phyloP scores from a whole-genome alignment of 495 filamentous ascomycete genomes.

The Venustampulla echinocandica region DNA sequence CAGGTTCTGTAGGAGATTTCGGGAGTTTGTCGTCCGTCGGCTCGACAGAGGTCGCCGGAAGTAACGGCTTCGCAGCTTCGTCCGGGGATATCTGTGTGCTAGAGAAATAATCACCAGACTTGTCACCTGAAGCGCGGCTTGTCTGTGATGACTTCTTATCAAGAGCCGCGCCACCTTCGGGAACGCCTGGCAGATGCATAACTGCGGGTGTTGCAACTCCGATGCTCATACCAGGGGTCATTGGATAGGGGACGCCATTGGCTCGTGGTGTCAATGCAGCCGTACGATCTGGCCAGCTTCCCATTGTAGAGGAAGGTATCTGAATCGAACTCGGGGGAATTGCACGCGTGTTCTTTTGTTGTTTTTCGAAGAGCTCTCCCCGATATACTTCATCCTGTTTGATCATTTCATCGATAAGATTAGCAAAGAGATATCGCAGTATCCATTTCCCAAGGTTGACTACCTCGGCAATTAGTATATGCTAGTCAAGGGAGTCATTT shows the following conservation, averaged over 20 bases:
- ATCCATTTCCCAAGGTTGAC: constrained; percentile 98
- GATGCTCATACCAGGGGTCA: constrained; percentile 69
- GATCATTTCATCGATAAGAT: constrained; percentile 83
- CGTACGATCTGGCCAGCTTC: constrained; percentile 39
- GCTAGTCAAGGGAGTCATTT: constrained; percentile 12
- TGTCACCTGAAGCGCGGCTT: constrained; percentile 39
- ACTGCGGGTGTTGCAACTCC: constrained; percentile 65
- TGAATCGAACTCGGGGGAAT: constrained; percentile 59
- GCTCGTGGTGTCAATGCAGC: constrained; percentile 52
- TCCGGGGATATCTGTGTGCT: constrained; percentile 17
- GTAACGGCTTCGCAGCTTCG: constrained; percentile 24
- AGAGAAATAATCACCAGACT: constrained; percentile 60
- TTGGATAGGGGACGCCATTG: constrained; percentile 46
- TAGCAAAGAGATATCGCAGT: constrained; percentile 82
- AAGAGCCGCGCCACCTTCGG: constrained; percentile 40
- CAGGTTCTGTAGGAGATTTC: constrained; percentile 54
- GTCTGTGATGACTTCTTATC: constrained; percentile 36
- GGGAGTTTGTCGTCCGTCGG: constrained; percentile 39
- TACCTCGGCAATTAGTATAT: constrained; percentile 26
- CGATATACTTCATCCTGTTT: constrained; percentile 68
- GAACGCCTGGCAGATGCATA: constrained; percentile 36
- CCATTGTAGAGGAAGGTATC: constrained; percentile 46
- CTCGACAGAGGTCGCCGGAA: constrained; percentile 31
- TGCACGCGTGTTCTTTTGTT: constrained; percentile 46
- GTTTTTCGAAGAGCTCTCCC: constrained; percentile 50